Base-by-base conservation (phyloP, 805 yeast genomes). In the Pichia phayaonensis region DNA sequence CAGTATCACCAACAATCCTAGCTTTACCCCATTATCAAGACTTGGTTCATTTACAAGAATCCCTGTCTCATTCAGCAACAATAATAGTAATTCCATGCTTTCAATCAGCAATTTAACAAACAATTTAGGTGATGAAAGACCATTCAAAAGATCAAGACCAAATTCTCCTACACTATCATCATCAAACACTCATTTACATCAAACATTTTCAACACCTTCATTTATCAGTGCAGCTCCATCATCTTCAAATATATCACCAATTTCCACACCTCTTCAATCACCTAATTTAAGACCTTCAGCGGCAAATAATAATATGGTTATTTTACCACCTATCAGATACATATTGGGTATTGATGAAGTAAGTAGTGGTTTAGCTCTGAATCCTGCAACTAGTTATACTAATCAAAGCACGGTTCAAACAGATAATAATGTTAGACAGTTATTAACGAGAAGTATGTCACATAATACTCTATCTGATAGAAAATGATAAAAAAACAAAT, bases 91-190 rank as follows among this genome's bases (percentile, higher is more conserved):
- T 27, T 50, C 49, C 18, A 8, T 36, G n/a, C 42, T 44, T 6
- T 18, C 31, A 5, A 51, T 59, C 12, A 55, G 62, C 1, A 46
- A 60, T 8, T 59, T 65, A 7, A 59, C 66, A 16, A 55, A 8
- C 38, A 46, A 21, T 45, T 50, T 10, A 44, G 45, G 29, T 45
- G 60, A 53, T 55, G 11, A 56, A 60, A 39, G 56, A 49, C 34
- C 68, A 31, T 62, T 62, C 38, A 72, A 71, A 53, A 71, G 61
- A 56, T 70, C 75, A 16, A 65, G 75, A 56, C 66, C 68, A 24
- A 56, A 52, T 43, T 58, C 64, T 10, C 64, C 66, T 29, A 52
- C 53, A 3, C 34, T 50, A 23, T 26, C 42, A 36, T n/a, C 38
- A 6, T 6, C 68, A 24, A 56, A 52, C 43, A 57, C 64, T 10